Evolutionary conservation across 1,284 basidiomycete genomes (phyloP), one percentile per base, ranked within the genome.

Genomic region (Baeospora myosura): DNA sequence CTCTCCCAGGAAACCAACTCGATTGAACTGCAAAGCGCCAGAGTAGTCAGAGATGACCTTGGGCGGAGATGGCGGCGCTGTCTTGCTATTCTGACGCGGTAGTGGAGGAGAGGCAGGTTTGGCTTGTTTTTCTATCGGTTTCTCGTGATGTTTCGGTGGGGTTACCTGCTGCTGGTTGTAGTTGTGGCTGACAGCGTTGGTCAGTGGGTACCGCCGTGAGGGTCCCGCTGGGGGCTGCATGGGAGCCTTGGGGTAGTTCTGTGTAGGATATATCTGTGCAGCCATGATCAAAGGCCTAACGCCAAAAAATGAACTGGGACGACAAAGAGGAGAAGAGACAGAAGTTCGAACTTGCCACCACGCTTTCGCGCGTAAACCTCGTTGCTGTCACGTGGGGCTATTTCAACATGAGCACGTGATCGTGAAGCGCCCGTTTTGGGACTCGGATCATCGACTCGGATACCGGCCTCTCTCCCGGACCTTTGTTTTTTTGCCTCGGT

Each of bases 1-100:
- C 78, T 94, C 90, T 53, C 90, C 90, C 34, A 94, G 65, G 58
- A 93, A 87, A 16, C 84, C 86, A 16, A 89, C 74, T 36, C 88
- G 72, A 24, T 72, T 67, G 52, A 82, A 88, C 39, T 78, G 69
- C 36, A 76, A 49, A 16, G 71, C 59, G 37, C 76, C 72, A 28
- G 60, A 65, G 58, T 72, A 74, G 66, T 92, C 89, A 1, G 65
- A 68, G 50, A 93, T 92, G 41, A 84, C 60, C 54, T 73, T 76
- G 2, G 90, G 90, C 1, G 90, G 90, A 0, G 84, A 86, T 0
- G 88, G 87, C 0, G 88, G 88, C 0, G 78, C 71, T 3, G 81
- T 78, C 64, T 90, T 91, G 49, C 77, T 81, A 58, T 86, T 88
- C 65, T 88, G 85, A 43, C 84, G 71, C 29, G 79, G 78, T 6